Percentiles rank a stretch among this genome's conserved stretches.
Conservation (phyloP, 2,329 filamentous ascomycete genomes). For the Colletotrichum tanaceti region DNA sequence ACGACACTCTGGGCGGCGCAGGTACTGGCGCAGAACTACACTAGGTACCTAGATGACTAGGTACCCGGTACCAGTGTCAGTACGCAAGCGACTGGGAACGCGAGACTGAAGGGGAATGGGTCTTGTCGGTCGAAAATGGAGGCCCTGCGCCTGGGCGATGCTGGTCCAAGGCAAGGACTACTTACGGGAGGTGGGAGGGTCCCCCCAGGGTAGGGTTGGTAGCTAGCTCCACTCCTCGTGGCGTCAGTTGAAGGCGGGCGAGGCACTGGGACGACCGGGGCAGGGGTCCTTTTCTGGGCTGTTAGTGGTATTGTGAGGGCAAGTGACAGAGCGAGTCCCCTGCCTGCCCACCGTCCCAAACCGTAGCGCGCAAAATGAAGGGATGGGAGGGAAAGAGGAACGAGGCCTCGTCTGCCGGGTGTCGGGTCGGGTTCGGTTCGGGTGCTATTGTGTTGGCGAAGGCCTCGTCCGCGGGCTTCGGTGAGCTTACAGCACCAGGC, state of each 20-base stretch:
- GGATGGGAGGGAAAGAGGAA: background rate
- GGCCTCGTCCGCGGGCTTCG: constrained; percentile 12
- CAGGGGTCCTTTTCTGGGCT: constrained; percentile 33
- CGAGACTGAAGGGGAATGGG: constrained; percentile 19
- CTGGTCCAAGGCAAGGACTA: constrained; percentile 31
- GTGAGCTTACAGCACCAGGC: constrained; percentile 3
- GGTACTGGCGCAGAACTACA: too few relatives aligned
- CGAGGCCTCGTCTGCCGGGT: constrained; percentile 1
- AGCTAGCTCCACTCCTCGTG: constrained; percentile 19
- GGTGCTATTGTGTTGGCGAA: background rate
- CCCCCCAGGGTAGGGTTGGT: constrained; percentile 15
- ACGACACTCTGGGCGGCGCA: constrained; percentile 1
- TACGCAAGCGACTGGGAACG: constrained; percentile 17
- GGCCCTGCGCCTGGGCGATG: constrained; percentile 14
- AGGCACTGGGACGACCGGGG: constrained; percentile 26
- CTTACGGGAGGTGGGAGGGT: constrained; percentile 33
- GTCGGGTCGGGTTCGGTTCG: constrained; percentile 25
- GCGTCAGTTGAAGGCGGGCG: background rate
- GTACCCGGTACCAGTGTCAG: background rate
- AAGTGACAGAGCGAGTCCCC: constrained; percentile 12
- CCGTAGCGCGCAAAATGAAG: constrained; percentile 3
- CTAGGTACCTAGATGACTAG: too few relatives aligned
- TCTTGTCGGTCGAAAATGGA: constrained; percentile 31
- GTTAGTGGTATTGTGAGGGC: constrained; percentile 22
- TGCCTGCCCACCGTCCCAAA: constrained; percentile 2